phyloP scores from a whole-genome alignment of 306 rosid genomes.

The Ammopiptanthus mongolicus region DNA sequence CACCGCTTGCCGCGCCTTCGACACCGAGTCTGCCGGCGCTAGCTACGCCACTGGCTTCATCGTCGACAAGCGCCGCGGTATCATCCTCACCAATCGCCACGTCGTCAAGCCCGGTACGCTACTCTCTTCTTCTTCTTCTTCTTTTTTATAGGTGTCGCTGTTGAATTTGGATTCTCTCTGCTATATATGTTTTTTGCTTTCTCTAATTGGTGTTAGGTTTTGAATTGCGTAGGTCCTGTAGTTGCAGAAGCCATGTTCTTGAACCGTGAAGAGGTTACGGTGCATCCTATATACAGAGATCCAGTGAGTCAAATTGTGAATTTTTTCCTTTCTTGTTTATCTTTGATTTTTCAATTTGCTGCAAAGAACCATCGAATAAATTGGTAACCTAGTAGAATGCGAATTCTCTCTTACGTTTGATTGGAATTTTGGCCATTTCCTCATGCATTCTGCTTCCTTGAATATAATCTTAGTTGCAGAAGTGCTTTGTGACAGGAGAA shows the following conservation, averaged over 20 bases:
- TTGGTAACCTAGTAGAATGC: not conserved
- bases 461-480: not conserved
- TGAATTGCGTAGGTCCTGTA: constrained; percentile 78
- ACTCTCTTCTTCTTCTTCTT: not conserved
- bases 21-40: constrained; percentile 86
- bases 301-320: constrained; percentile 53
- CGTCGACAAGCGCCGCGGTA: constrained; percentile 90
- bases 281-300: constrained; percentile 88
- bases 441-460: not conserved
- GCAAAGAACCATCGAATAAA: not conserved
- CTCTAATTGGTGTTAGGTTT: constrained; percentile 2
- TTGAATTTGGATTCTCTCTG: too few relatives aligned
- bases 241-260: constrained; percentile 94
- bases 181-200: not conserved
- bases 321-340: not conserved
- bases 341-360: not conserved
- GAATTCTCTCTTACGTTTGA: not conserved
- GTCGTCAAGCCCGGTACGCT: constrained; percentile 85
- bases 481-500: not conserved
- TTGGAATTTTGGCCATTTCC: not conserved
- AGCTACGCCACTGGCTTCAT: constrained; percentile 91
- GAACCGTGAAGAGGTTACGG: constrained; percentile 93
- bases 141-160: too few relatives aligned
- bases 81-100: constrained; percentile 93
- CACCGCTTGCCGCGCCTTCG: constrained; percentile 83